Evolutionary conservation across 441 rosid genomes (phyloP).

Genomic region (Syzygium malaccense): DNA sequence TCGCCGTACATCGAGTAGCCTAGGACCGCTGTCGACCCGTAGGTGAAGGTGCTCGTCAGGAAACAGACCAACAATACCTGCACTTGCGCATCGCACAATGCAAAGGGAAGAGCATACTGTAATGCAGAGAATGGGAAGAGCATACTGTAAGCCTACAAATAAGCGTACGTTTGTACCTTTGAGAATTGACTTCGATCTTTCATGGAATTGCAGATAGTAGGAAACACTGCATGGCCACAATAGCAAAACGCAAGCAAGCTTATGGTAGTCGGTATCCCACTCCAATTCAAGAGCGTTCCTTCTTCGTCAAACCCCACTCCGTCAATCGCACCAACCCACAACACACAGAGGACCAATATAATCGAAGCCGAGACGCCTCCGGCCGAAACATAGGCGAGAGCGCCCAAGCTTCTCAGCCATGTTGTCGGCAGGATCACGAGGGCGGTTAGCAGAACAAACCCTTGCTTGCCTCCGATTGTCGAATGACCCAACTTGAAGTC

Average conservation of each 20-base stretch:
- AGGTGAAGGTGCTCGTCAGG: constrained; percentile 36
- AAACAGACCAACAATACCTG: constrained; percentile 56
- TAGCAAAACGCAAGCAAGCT: constrained; percentile 58
- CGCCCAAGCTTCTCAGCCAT: constrained; percentile 53
- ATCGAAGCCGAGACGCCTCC: constrained; percentile 56
- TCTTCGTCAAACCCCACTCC: constrained; percentile 44
- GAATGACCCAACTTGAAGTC: constrained; percentile 23
- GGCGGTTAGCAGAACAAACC: constrained; percentile 39
- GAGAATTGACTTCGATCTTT: constrained; percentile 54
- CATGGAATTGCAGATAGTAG: constrained; percentile 66
- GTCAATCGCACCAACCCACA: constrained; percentile 46
- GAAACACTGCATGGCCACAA: constrained; percentile 61
- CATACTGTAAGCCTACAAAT: background rate
- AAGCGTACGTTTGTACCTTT: constrained; percentile 21
- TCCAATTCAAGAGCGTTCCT: constrained; percentile 32
- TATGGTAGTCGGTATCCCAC: constrained; percentile 46
- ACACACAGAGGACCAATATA: constrained; percentile 33
- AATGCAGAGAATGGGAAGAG: background rate
- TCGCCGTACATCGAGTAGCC: constrained; percentile 71
- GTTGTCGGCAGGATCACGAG: constrained; percentile 52
- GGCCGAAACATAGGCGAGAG: constrained; percentile 47
- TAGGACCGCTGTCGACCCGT: constrained; percentile 54
- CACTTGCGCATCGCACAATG: background rate
- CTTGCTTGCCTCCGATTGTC: constrained; percentile 40
- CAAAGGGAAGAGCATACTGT: background rate